These are phyloP conservation scores for Exophiala phaeomuriformis DNA, from an alignment of 2,329 filamentous ascomycete genomes.

Conservation along the genomic window DNA sequence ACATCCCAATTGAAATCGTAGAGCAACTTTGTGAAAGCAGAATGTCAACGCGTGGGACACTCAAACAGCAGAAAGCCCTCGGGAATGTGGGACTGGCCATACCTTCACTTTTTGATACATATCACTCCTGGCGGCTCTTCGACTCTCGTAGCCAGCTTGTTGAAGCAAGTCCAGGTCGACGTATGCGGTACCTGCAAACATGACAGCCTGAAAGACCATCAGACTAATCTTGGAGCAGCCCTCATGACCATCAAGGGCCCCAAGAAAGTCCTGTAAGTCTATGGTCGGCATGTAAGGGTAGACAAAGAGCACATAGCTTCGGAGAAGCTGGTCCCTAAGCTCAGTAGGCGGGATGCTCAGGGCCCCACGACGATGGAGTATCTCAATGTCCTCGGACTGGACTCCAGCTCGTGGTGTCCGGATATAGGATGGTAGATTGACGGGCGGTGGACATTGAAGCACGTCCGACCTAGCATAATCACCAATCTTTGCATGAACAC, in stretches of 20 bases:
- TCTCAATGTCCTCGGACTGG: slow-evolving; percentile 13
- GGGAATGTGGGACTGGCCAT: slow-evolving; percentile 45
- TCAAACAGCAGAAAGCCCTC: neutral
- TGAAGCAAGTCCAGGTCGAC: slow-evolving; percentile 39
- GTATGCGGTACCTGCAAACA: slow-evolving; percentile 87
- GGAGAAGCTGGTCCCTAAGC: slow-evolving; percentile 72
- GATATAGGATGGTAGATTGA: slow-evolving; percentile 16
- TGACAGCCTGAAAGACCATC: slow-evolving; percentile 83
- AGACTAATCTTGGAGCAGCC: slow-evolving; percentile 61
- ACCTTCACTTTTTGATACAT: slow-evolving; percentile 70
- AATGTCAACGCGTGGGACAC: too few species aligned
- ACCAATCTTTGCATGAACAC: neutral
- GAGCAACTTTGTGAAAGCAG: slow-evolving; percentile 52
- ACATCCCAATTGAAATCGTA: slow-evolving; percentile 95
- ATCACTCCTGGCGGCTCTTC: slow-evolving; percentile 74
- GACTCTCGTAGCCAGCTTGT: slow-evolving; percentile 28
- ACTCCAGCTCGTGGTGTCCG: slow-evolving; percentile 12
- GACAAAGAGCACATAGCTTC: slow-evolving; percentile 78
- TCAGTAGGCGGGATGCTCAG: slow-evolving; percentile 62
- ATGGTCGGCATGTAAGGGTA: slow-evolving; percentile 90
- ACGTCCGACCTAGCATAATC: neutral
- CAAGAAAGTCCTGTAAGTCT: slow-evolving; percentile 36
- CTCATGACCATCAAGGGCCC: slow-evolving; percentile 58
- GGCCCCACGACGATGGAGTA: slow-evolving; percentile 49
- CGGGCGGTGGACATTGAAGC: neutral